These are phyloP conservation scores for Bothriochloa decipiens DNA, from an alignment of 176 grass and related monocot genomes.

Conservation along the genomic window DNA sequence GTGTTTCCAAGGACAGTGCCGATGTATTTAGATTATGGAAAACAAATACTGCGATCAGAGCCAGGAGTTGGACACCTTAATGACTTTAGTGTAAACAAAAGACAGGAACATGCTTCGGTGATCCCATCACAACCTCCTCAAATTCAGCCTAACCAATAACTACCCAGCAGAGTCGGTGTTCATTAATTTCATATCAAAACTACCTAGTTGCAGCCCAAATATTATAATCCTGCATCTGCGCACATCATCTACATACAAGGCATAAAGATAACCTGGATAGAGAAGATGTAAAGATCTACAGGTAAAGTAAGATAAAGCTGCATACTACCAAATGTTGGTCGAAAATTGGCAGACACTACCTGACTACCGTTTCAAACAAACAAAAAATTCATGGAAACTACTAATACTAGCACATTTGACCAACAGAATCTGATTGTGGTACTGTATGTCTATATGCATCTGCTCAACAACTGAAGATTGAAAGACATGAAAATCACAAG, in stretches of 20 bases:
- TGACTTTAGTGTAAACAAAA: conserved; percentile 74
- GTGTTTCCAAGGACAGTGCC: background rate
- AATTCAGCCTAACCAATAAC: conserved; percentile 58
- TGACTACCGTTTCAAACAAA: background rate
- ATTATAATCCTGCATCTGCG: background rate
- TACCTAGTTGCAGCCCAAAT: background rate
- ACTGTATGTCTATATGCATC: background rate
- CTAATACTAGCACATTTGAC: background rate
- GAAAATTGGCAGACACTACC: background rate
- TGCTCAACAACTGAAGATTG: background rate
- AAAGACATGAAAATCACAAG: background rate
- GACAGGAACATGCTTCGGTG: conserved; percentile 69
- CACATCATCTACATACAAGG: background rate
- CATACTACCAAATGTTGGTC: background rate
- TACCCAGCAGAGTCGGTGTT: conserved; percentile 19
- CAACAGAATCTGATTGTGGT: background rate
- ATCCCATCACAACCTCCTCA: conserved; percentile 49
- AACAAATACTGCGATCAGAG: conserved; percentile 53
- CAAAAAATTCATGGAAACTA: background rate
- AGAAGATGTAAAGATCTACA: background rate
- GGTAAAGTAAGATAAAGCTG: background rate
- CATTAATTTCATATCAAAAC: background rate
- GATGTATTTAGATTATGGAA: conserved; percentile 3
- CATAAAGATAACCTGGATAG: background rate
- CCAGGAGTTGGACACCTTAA: conserved; percentile 64